Conservation (phyloP, 2,329 filamentous ascomycete genomes). For the Penicillium sclerotigenum region DNA sequence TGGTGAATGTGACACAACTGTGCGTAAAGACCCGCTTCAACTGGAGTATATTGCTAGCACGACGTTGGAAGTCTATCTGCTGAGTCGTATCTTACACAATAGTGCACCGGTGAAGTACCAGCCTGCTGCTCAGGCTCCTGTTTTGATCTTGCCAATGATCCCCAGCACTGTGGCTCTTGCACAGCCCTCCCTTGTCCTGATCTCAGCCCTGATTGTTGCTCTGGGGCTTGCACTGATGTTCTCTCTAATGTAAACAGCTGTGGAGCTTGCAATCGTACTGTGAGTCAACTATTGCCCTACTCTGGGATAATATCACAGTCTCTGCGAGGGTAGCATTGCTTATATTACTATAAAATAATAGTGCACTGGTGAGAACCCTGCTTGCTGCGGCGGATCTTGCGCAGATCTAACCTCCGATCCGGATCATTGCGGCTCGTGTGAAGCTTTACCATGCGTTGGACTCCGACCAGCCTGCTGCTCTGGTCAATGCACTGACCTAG, state of each 20-base stretch:
- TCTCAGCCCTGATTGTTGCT: slow-evolving; percentile 1
- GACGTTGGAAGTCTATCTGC: background rate
- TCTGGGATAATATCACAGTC: no score
- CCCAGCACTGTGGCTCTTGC: slow-evolving; percentile 12
- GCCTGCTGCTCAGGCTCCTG: slow-evolving; percentile 15
- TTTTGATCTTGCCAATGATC: slow-evolving; percentile 1
- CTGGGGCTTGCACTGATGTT: background rate
- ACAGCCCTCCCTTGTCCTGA: slow-evolving; percentile 9
- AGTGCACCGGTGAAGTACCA: slow-evolving; percentile 12
- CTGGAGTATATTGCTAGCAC: background rate
- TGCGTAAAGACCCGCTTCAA: background rate
- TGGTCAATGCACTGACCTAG: background rate
- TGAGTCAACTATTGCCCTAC: background rate
- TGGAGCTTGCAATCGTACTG: background rate
- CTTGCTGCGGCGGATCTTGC: background rate
- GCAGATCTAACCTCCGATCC: background rate
- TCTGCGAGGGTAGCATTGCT: background rate
- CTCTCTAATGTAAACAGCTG: background rate
- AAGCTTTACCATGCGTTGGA: background rate
- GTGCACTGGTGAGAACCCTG: background rate
- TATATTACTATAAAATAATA: background rate
- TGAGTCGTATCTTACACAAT: background rate
- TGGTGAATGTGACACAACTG: background rate
- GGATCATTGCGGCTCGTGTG: background rate
- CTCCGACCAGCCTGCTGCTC: background rate